Evolutionary conservation across 169 alveolate species (phyloP), one percentile per base, ranked within the genome.

Genomic region (Babesia caballi): DNA sequence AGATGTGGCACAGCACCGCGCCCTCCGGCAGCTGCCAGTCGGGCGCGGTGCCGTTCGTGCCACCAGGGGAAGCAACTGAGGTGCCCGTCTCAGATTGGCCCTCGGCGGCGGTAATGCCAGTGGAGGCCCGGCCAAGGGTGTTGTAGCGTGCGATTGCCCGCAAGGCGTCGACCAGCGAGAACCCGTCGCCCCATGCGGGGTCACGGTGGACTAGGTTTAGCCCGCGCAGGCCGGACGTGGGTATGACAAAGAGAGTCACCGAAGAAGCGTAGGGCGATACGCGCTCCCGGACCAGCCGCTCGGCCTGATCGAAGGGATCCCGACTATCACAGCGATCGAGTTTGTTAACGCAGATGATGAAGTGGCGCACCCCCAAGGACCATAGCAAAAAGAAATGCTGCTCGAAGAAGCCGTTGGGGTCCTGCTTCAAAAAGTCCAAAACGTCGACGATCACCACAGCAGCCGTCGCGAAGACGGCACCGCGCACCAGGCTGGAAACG

Each of bases 381-480:
- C 83, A 72, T 50, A 87, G 50, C 41, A 87, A 49, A 36, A 82
- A 82, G 27, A 83, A 46, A 57, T 77, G 85, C 65, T 77, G 78
- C 33, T 82, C 78, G 33, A 83, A 68, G 40, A 83, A 87, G 19
- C 82, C 84, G 51, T 82, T 80, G 35, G 58, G 52, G 46, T 83
- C 85, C 42, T 73, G 60, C 53, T 78, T 87, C 36, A 83, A 47
- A 36, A 87, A 74, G 52, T 87, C 88, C 46, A 70, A 47, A 36
- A 83, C 75, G 68, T 87, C 92, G 21, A 87, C 86, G 28, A 87
- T 81, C 46, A 87, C 61, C 14, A 87, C 56, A 19, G 90, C 92
- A 21, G 85, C 58, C 53, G 57, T 82, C 21, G 92, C 92, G 73
- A 82, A 87, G n/a, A 83, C 70, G n/a, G 90, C 85, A 17, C 92